Base-by-base conservation (phyloP, 345 rosid genomes). In the Lepidium didymum region DNA sequence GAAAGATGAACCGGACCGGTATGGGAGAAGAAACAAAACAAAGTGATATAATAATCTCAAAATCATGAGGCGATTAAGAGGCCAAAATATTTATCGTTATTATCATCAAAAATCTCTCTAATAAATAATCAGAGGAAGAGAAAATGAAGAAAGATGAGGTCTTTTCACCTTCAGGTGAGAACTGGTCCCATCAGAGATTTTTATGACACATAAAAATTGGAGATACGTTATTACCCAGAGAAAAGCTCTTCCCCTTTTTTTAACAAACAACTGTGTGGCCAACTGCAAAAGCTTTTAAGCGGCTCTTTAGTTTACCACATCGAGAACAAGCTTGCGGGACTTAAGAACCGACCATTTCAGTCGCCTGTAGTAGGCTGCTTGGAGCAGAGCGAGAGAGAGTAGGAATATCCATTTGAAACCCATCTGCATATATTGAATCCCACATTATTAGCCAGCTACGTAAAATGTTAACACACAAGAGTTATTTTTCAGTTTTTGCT, bases 341-440 rank as follows among this genome's bases (percentile, higher is more conserved):
- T 95, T 87, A 50, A 89, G 75, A 52, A 91, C 84, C 0, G 97
- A 91, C 99, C 97, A 91, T 85, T 51, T 95, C 85, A 91, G 69
- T 41, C 99, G 89, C 77, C 97, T 80, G 79, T 91, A 89, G 47
- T 91, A 95, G 9, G 73, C 96, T 57, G 96, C 98, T 80, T 91
- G 99, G 76, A 95, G 96, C 44, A 95, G 73, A 5, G 98, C 99
- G 67, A 95, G 53, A 35, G 98, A 91, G 33, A 95, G 84, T 69
- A 95, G 80, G 62, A 91, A 91, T 74, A 95, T 95, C 99, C 99
- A 91, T 70, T 95, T 95, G 76, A 91, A 95, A 63, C 99, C 99
- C 99, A 95, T 95, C 99, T 95, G 89, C 82, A 78, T 21, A 36
- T 4, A 4, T 35, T 61, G 9, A 54, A 36, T 18, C 14, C 16